Base-by-base conservation (phyloP, 108 stramenopile species). In the Seminavis robusta region DNA sequence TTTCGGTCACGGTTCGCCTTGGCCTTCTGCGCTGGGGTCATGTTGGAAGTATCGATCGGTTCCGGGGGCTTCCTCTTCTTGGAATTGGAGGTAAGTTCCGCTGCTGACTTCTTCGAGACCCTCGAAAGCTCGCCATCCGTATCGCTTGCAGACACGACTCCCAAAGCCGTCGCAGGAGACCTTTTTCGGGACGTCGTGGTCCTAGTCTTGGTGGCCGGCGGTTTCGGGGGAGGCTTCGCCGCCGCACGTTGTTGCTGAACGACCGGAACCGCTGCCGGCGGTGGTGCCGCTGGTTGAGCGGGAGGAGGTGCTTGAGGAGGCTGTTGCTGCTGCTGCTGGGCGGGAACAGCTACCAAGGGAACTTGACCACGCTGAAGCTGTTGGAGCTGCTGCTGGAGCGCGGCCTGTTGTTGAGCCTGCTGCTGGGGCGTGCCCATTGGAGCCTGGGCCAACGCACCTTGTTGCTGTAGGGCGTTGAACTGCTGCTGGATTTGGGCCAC, bases 1-100 rank as follows among this genome's bases (percentile, higher is more conserved):
- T 95, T 95, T n/a, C 95, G 75, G 59, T 96, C 95, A n/a, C 95
- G 82, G 55, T 90, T 86, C 15, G 64, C 65, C 38, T 65, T 59
- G 45, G 79, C 65, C 33, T 71, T 71, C 51, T 92, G 81, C 61
- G 88, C 87, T 4, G 68, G 64, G 17, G 64, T 73, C 52, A 80
- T 48, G 41, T 66, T 52, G 26, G 60, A 69, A 30, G 23, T 67
- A 37, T 79, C 79, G 47, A 70, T 48, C 13, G 19, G 17, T 19
- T 56, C 70, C 27, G 29, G 17, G 39, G 21, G 11, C 26, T 16
- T 61, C 27, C 23, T 45, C 36, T 51, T 63, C 39, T 59, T 21
- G 17, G 42, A n/a, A 15, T 5, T 2, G 23, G 28, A 33, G 26
- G 8, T 30, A 15, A 26, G 51, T 46, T 10, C 30, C 0, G 27